A percentile compares a stretch with the other conserved stretches of the same genome.
Evolutionary conservation across 352 stramenopile genomes (phyloP).

Genomic region (Hyaloperonospora arabidopsidis): DNA sequence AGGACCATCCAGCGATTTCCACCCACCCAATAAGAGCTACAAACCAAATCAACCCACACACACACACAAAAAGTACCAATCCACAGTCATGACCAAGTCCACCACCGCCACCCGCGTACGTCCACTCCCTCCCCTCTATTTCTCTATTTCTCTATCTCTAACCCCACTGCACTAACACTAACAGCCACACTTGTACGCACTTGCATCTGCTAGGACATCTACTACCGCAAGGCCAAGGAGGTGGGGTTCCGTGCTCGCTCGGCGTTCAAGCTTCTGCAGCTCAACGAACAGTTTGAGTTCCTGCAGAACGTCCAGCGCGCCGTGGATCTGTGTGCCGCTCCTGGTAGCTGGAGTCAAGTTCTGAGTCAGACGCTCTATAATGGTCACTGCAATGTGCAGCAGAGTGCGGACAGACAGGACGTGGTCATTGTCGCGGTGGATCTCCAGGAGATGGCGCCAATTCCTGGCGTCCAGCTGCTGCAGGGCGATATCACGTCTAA

Average conservation of each 20-base stretch:
- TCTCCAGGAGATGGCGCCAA: constrained; percentile 98
- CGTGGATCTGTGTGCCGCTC: constrained; percentile 97
- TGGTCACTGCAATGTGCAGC: constrained; percentile 27
- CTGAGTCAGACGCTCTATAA: constrained; percentile 84
- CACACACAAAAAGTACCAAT: too few species aligned
- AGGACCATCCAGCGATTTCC: too few species aligned
- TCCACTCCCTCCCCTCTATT: not conserved
- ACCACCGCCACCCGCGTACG: constrained; percentile 52
- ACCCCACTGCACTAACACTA: not conserved
- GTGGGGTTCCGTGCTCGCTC: constrained; percentile 94
- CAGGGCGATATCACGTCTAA: constrained; percentile 96
- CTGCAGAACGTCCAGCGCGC: constrained; percentile 87
- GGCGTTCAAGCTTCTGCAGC: constrained; percentile 98
- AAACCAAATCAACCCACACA: too few species aligned
- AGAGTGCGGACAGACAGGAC: constrained; percentile 19
- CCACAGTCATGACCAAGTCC: constrained; percentile 55
- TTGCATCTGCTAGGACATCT: constrained; percentile 54
- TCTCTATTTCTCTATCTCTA: not conserved
- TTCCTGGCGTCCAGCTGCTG: constrained; percentile 92
- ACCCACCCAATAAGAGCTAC: too few species aligned
- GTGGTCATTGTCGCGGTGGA: constrained; percentile 95
- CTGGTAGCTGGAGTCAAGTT: constrained; percentile 98
- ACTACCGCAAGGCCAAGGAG: constrained; percentile 92
- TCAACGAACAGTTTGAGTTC: constrained; percentile 97
- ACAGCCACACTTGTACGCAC: not conserved